Base-by-base conservation (phyloP, 768 basidiomycete genomes). In the Hemileccinum rubropunctum region DNA sequence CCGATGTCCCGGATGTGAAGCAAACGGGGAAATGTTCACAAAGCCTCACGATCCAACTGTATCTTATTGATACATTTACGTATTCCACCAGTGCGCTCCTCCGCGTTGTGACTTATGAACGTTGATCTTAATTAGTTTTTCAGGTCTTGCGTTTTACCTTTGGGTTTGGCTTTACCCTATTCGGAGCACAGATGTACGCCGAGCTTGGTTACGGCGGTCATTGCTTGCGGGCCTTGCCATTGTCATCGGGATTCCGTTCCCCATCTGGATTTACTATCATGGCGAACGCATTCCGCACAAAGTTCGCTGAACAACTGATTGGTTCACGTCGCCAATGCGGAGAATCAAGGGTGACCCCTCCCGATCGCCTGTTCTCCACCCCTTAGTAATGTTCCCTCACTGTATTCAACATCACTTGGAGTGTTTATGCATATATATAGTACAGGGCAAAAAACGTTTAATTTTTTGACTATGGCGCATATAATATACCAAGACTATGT, bases 41-140 rank as follows among this genome's bases (percentile, higher is more conserved):
- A 23, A 84, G 82, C 74, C 72, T 88, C 27, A 84, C 84, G 0
- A 84, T 87, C 45, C 77, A 79, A 60, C 66, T 87, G 20, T 86
- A 88, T 59, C 76, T 89, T 33, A 83, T 87, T 21, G 86, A 88
- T 65, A 73, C 84, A 0, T 88, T 87, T 69, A 73, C 71, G 11
- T 86, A 78, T 56, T 83, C 84, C 20, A 86, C 86, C 12, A 83
- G 80, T 85, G 57, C 43, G 74, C 65, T 13, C n/a, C 46, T 38
- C 17, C 17, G 4, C 11, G 20, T 46, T 46, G 15, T 39, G n/a
- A n/a, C 12, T 41, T 14, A 13, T 9, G 9, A 12, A 32, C 35
- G 43, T 27, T 15, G 17, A 12, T 6, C 15, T 33, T n/a, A 28
- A 27, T 18, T 37, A 41, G 12, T 13, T n/a, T 35, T 26, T 21